Percentiles rank a stretch among this genome's conserved stretches.
These are phyloP conservation scores for Austroboletus niveus DNA, from an alignment of 1,284 basidiomycete genomes.

Conservation along the genomic window DNA sequence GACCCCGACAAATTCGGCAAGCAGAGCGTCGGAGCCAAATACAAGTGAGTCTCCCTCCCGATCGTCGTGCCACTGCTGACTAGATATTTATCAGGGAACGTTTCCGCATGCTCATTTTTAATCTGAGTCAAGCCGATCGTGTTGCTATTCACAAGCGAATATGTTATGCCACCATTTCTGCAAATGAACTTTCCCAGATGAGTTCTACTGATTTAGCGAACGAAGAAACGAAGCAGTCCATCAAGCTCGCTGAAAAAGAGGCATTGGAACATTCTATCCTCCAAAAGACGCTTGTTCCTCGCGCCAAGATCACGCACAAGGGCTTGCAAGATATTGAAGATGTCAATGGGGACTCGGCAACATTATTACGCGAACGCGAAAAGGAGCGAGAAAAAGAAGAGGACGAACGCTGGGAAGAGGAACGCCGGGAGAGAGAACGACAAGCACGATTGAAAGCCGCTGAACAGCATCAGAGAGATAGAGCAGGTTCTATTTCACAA, in stretches of 20 bases:
- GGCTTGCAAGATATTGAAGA: constrained; percentile 85
- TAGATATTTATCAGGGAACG: constrained; percentile 56
- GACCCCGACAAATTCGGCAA: constrained; percentile 76
- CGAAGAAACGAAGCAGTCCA: constrained; percentile 77
- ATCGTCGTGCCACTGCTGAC: constrained; percentile 4
- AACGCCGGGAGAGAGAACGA: constrained; percentile 62
- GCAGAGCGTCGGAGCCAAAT: constrained; percentile 66
- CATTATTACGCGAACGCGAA: constrained; percentile 54
- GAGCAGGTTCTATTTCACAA: constrained; percentile 41
- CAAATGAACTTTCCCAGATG: constrained; percentile 75
- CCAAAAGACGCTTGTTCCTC: constrained; percentile 65
- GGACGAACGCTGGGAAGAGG: constrained; percentile 51
- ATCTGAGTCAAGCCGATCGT: constrained; percentile 74
- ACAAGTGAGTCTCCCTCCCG: constrained; percentile 60
- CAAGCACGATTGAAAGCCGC: constrained; percentile 51
- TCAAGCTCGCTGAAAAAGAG: constrained; percentile 76
- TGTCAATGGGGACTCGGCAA: constrained; percentile 52
- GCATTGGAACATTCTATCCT: constrained; percentile 81
- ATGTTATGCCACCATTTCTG: constrained; percentile 58
- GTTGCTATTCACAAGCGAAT: constrained; percentile 74
- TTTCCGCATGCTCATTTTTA: constrained; percentile 81
- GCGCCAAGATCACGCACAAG: constrained; percentile 87
- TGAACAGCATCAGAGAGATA: constrained; percentile 43
- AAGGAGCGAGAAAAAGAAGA: constrained; percentile 52
- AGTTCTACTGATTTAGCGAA: constrained; percentile 83